phyloP scores from a whole-genome alignment of 2,329 filamentous ascomycete species.

The Arachnomyces sp. region DNA sequence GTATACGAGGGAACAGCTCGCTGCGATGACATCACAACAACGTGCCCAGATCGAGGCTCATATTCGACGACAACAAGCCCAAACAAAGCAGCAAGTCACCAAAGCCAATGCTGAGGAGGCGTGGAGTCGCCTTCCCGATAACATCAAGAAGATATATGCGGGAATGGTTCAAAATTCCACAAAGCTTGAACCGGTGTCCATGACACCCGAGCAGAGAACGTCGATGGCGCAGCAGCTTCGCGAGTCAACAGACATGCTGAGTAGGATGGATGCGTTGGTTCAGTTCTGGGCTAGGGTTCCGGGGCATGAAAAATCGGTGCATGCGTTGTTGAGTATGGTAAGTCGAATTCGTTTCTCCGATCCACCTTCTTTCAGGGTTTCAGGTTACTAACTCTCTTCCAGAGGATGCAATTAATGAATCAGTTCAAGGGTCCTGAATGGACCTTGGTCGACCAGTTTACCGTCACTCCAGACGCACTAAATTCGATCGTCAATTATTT shows the following conservation, averaged over 20 bases:
- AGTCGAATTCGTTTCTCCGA: slow-evolving; percentile 8
- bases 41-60: slow-evolving; percentile 29
- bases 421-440: slow-evolving; percentile 38
- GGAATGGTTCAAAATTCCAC: slow-evolving; percentile 27
- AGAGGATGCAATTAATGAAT: slow-evolving; percentile 38
- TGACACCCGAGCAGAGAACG: slow-evolving; percentile 32
- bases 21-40: slow-evolving; percentile 35
- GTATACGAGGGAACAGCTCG: slow-evolving; percentile 27
- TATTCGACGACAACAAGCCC: slow-evolving; percentile 27
- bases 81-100: slow-evolving; percentile 24
- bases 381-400: slow-evolving; percentile 13
- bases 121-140: slow-evolving; percentile 32
- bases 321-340: slow-evolving; percentile 32
- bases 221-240: slow-evolving; percentile 33
- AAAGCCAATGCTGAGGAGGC: slow-evolving; percentile 30
- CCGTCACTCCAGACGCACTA: slow-evolving; percentile 33
- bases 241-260: slow-evolving; percentile 34
- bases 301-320: slow-evolving; percentile 32
- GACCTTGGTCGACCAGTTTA: slow-evolving; percentile 37
- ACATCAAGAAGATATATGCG: slow-evolving; percentile 31
- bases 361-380: slow-evolving; percentile 1
- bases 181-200: slow-evolving; percentile 22
- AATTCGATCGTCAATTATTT: slow-evolving; percentile 30
- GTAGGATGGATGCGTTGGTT: slow-evolving; percentile 35
- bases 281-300: slow-evolving; percentile 31